Percentiles rank a stretch among this genome's conserved stretches.
These are phyloP conservation scores for Colletotrichum scovillei DNA, from an alignment of 2,329 filamentous ascomycete species.

Conservation along the genomic window DNA sequence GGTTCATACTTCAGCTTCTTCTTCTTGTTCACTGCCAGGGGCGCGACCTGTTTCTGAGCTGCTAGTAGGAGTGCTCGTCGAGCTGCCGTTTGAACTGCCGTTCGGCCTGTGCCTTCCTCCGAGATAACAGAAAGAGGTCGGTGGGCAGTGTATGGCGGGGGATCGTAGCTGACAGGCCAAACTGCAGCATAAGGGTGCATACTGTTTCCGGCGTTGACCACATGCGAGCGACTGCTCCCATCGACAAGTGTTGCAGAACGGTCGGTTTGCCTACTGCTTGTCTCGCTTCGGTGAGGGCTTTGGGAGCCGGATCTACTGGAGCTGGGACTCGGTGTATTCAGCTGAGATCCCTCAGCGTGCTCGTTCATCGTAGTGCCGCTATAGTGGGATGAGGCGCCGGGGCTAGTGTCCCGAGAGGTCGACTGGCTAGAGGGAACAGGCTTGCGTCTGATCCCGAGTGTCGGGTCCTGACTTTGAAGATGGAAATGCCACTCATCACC, in stretches of 20 bases:
- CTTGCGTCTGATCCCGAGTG: background rate
- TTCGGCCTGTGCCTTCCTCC: background rate
- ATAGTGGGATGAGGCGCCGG: too few species aligned
- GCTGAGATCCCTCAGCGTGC: background rate
- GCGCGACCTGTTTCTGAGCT: too few species aligned
- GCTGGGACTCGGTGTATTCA: background rate
- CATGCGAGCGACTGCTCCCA: background rate
- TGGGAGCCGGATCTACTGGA: background rate
- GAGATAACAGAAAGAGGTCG: background rate
- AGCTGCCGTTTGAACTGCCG: background rate
- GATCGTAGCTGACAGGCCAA: background rate
- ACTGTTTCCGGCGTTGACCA: too few species aligned
- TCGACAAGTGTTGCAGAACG: background rate
- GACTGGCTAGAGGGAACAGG: background rate
- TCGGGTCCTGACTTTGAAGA: too few species aligned
- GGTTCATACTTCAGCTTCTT: background rate
- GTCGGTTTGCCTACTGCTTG: background rate
- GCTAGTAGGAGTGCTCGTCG: too few species aligned
- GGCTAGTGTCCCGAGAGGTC: background rate
- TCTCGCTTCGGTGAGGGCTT: background rate
- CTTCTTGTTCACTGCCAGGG: background rate
- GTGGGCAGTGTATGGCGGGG: background rate
- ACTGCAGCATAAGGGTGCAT: background rate
- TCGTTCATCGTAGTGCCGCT: background rate
- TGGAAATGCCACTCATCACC: too few species aligned